Percentiles rank a stretch among this genome's conserved stretches.
phyloP scores from a whole-genome alignment of 257 asterid genomes.

The Striga asiatica region DNA sequence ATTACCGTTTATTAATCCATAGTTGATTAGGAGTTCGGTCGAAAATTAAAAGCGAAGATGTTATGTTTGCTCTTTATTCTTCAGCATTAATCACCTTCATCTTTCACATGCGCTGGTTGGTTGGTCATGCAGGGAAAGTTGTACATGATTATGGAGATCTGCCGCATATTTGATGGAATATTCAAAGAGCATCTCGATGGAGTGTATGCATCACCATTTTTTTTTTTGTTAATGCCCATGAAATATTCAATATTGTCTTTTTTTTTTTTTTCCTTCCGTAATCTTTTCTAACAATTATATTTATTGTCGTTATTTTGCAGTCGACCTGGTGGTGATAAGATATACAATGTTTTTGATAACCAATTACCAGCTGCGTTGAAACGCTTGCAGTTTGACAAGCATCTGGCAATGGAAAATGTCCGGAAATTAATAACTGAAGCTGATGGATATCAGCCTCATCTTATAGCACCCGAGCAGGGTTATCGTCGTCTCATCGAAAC shows the following conservation, averaged over 20 bases:
- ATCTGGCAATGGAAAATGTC: conserved; percentile 66
- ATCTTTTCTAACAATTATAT: conserved; percentile 2
- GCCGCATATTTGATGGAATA: conserved; percentile 62
- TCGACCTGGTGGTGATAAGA: conserved; percentile 80
- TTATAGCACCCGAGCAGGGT: conserved; percentile 79
- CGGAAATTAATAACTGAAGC: conserved; percentile 62
- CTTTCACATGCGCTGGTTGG: no score
- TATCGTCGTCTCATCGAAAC: conserved; percentile 71
- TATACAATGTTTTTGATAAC: conserved; percentile 57
- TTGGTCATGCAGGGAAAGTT: conserved; percentile 46
- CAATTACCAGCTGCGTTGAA: conserved; percentile 67
- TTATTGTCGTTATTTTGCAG: conserved; percentile 24
- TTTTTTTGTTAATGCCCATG: not conserved
- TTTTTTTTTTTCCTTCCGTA: not conserved
- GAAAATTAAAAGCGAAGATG: no score
- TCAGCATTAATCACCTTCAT: no score
- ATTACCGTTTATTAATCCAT: not conserved
- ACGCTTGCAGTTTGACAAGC: conserved; percentile 73
- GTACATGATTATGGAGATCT: conserved; percentile 72
- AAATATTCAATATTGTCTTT: not conserved
- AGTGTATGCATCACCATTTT: conserved; percentile 31
- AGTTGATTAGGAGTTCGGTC: no score
- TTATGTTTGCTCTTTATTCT: no score
- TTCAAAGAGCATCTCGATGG: conserved; percentile 84
- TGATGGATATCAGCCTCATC: conserved; percentile 80